These are phyloP conservation scores for Entophlyctis luteolus DNA, from an alignment of 192 early-diverging fungal genomes.

Conservation along the genomic window DNA sequence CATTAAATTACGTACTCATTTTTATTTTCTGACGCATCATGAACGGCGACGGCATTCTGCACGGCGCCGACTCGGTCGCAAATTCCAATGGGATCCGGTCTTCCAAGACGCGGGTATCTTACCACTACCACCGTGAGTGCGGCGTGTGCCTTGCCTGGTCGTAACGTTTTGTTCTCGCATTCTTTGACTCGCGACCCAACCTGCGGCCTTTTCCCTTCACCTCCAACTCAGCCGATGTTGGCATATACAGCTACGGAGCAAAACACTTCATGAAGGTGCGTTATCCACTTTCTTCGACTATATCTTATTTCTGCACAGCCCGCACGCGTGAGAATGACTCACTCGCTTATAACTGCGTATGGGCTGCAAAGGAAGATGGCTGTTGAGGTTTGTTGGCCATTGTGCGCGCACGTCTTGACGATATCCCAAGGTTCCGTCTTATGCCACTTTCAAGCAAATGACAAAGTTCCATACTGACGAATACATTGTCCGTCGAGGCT, in stretches of 20 bases:
- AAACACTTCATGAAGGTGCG: conserved; percentile 57
- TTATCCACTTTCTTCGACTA: background rate
- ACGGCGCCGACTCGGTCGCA: conserved; percentile 1
- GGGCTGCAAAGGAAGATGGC: conserved; percentile 89
- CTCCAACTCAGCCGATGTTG: conserved; percentile 43
- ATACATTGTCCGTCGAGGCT: conserved; percentile 60
- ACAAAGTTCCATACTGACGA: conserved; percentile 90
- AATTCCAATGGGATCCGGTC: conserved; percentile 24
- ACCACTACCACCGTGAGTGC: conserved; percentile 44
- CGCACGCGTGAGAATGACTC: conserved; percentile 87
- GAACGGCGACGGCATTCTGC: background rate
- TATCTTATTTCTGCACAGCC: conserved; percentile 51
- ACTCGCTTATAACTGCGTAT: conserved; percentile 89
- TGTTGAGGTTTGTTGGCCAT: conserved; percentile 36
- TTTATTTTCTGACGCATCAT: too few species aligned
- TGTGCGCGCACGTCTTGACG: background rate
- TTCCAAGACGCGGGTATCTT: conserved; percentile 30
- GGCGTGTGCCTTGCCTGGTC: background rate
- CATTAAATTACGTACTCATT: too few species aligned
- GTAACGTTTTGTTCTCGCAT: background rate
- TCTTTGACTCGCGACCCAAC: background rate
- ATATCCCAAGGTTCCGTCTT: conserved; percentile 62
- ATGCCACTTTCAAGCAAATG: conserved; percentile 89
- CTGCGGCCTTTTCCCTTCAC: background rate
- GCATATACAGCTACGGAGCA: conserved; percentile 52